Percentiles rank a stretch among this genome's conserved stretches.
These are phyloP conservation scores for Aspergillus hancockii DNA, from an alignment of 495 filamentous ascomycete genomes.

Conservation along the genomic window DNA sequence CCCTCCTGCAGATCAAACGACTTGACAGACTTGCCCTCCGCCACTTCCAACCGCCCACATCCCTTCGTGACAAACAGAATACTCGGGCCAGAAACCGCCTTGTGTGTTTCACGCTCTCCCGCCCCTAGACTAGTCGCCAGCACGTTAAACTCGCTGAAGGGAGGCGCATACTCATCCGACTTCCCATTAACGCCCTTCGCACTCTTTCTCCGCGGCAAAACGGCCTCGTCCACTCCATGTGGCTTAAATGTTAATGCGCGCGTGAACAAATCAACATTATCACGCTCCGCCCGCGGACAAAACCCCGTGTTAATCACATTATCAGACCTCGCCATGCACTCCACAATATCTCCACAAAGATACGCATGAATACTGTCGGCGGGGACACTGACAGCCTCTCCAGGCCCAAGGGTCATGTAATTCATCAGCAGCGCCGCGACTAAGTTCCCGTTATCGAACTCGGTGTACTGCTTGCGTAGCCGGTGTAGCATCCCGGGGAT, in stretches of 20 bases:
- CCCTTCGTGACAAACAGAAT: constrained; percentile 67
- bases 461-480: constrained; percentile 65
- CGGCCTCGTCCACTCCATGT: constrained; percentile 54
- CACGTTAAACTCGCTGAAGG: constrained; percentile 73
- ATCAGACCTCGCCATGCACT: constrained; percentile 83
- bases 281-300: constrained; percentile 63
- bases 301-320: constrained; percentile 78
- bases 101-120: constrained; percentile 60
- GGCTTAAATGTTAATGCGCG: constrained; percentile 62
- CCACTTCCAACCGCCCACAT: constrained; percentile 56
- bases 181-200: constrained; percentile 56
- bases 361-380: constrained; percentile 81
- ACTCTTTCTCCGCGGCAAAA: constrained; percentile 49
- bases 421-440: constrained; percentile 72
- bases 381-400: constrained; percentile 72
- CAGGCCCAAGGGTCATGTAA: constrained; percentile 63
- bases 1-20: constrained; percentile 58
- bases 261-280: constrained; percentile 63
- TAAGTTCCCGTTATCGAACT: constrained; percentile 55
- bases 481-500: constrained; percentile 64
- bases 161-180: constrained; percentile 64
- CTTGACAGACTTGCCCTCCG: constrained; percentile 45
- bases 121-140: constrained; percentile 57
- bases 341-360: constrained; percentile 75
- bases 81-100: constrained; percentile 60